Evolutionary conservation across 768 basidiomycete genomes (phyloP), one percentile per base, ranked within the genome.

Genomic region (Boletus reticuloceps): DNA sequence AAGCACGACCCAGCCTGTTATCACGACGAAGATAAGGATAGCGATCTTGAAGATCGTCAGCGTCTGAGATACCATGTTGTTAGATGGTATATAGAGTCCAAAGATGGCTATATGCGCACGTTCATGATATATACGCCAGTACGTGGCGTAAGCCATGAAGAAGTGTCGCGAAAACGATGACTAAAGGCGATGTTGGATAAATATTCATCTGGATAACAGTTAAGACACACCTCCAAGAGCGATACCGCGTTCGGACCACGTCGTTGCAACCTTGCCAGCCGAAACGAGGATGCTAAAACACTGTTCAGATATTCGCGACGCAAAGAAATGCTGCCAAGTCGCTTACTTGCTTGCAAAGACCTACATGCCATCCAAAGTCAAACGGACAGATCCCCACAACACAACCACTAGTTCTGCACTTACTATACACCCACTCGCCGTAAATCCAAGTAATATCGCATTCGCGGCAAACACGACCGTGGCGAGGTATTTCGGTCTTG

Each of bases 1-100:
- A 13, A 88, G 76, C 7, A 87, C 85, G 19, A 81, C 81, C 72
- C 83, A 79, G 4, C 84, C 83, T 13, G 82, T 79, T 47, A 84
- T 67, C 2, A 82, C 78, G 43, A 87, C 67, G 56, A 84, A 77
- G n/a, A 80, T 27, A 1, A 85, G 71, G 47, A 85, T 80, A 20
- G 72, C 53, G 11, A 81, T 78, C 65, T 85, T 85, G 74, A 84
- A 82, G 31, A 81, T 55, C 32, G 80, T 77, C 44, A 84, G 68
- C 13, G 67, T 63, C 82, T 66, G 16, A 12, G 25, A 34, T 2
- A 13, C 1, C 0, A 2, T 20, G 0, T 32, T 47, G 7, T 83
- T 46, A 17, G 20, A 16, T 11, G 5, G 27, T 1, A n/a, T 14
- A 17, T 13, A 20, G 10, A 34, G 38, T 17, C 7, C 3, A 36